These are phyloP conservation scores for Blumeria hordei DNA, from an alignment of 2,329 filamentous ascomycete species.

Conservation along the genomic window DNA sequence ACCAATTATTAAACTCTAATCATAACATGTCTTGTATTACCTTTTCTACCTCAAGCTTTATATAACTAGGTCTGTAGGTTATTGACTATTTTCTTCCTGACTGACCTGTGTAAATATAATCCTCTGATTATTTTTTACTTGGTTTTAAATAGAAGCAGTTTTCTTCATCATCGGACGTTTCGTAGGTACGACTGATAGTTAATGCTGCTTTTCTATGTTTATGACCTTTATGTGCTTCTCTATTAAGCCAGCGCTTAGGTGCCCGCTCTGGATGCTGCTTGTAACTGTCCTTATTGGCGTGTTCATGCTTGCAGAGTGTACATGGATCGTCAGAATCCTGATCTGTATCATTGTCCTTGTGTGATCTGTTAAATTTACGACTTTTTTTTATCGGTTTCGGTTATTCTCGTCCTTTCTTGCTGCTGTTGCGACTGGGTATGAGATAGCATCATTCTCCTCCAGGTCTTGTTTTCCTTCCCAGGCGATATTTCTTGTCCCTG, in stretches of 20 bases:
- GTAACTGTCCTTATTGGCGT: not conserved
- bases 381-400: not conserved
- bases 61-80: too few relatives aligned
- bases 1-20: too few relatives aligned
- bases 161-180: not conserved
- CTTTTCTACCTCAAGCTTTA: too few relatives aligned
- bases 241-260: not conserved
- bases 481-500: not conserved
- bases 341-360: not conserved
- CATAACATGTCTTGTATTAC: too few relatives aligned
- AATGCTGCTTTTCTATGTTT: not conserved
- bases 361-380: not conserved
- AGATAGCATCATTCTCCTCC: not conserved
- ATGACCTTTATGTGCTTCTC: not conserved
- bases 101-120: not conserved
- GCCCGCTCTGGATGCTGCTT: not conserved
- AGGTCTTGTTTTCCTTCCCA: not conserved
- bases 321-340: not conserved
- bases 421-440: not conserved
- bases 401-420: not conserved
- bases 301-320: not conserved
- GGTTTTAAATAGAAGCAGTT: not conserved
- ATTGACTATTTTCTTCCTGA: too few relatives aligned
- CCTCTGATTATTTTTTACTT: not conserved
- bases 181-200: not conserved